Evolutionary conservation across 176 grass and related monocot genomes (phyloP).

Genomic region (Carex cristatella): DNA sequence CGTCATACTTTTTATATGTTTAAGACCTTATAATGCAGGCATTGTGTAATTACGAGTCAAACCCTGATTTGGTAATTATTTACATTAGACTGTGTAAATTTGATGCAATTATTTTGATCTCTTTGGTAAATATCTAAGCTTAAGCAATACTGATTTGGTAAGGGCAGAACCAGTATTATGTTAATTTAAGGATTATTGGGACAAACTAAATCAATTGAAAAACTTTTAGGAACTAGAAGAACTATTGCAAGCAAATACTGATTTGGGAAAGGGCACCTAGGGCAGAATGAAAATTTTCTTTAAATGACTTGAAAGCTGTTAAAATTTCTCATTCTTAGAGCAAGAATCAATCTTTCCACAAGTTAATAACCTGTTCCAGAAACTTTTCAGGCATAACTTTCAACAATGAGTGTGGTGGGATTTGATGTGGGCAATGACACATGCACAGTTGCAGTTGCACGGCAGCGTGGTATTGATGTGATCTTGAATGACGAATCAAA

Average conservation of each 20-base stretch:
- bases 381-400: background rate
- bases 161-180: background rate
- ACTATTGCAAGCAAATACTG: no score
- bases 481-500: constrained; percentile 94
- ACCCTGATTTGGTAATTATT: background rate
- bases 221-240: background rate
- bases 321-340: background rate
- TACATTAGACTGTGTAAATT: background rate
- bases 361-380: background rate
- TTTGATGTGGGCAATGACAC: constrained; percentile 87
- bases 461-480: constrained; percentile 87
- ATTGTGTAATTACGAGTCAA: background rate
- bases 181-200: background rate
- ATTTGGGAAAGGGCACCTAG: background rate
- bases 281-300: background rate
- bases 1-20: background rate
- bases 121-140: background rate
- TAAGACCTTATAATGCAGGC: background rate
- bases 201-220: background rate
- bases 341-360: background rate
- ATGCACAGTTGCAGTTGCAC: constrained; percentile 71
- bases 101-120: background rate
- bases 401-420: constrained; percentile 84
- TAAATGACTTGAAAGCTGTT: background rate
- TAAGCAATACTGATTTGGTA: background rate